A percentile compares a stretch with the other conserved stretches of the same genome.
Conservation (phyloP, 179 eudicot genomes). For the Beta lomatogona region DNA sequence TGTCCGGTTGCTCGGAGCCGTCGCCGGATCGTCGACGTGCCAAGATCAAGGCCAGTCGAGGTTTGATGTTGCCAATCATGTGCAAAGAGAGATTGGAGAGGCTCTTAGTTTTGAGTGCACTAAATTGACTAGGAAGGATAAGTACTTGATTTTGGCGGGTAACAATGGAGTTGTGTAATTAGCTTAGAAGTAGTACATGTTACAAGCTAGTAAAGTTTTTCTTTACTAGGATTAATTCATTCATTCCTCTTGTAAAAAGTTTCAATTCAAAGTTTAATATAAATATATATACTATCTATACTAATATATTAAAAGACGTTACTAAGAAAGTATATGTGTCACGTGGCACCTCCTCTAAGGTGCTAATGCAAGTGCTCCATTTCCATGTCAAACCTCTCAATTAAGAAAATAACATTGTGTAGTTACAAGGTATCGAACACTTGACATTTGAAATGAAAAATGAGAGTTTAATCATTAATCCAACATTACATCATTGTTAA, state of each 20-base stretch:
- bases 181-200: neutral
- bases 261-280: too few relatives aligned
- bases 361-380: too few relatives aligned
- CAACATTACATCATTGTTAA: too few relatives aligned
- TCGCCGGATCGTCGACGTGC: slow-evolving; percentile 39
- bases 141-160: slow-evolving; percentile 71
- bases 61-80: slow-evolving; percentile 61
- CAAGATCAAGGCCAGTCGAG: slow-evolving; percentile 24
- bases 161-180: slow-evolving; percentile 54
- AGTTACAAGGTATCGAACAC: too few relatives aligned
- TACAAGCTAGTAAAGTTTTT: neutral
- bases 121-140: slow-evolving; percentile 72
- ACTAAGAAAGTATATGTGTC: too few relatives aligned
- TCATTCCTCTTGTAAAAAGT: neutral
- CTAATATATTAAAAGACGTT: too few relatives aligned
- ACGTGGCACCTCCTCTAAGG: too few relatives aligned
- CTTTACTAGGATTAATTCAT: neutral
- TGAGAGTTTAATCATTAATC: too few relatives aligned
- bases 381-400: too few relatives aligned
- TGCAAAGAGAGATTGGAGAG: slow-evolving; percentile 58
- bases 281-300: too few relatives aligned
- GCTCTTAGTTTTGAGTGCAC: slow-evolving; percentile 63
- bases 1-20: slow-evolving; percentile 42
- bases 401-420: too few relatives aligned
- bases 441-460: too few relatives aligned